Conservation (phyloP, 352 stramenopile species). For the Pythium folliculosum region DNA sequence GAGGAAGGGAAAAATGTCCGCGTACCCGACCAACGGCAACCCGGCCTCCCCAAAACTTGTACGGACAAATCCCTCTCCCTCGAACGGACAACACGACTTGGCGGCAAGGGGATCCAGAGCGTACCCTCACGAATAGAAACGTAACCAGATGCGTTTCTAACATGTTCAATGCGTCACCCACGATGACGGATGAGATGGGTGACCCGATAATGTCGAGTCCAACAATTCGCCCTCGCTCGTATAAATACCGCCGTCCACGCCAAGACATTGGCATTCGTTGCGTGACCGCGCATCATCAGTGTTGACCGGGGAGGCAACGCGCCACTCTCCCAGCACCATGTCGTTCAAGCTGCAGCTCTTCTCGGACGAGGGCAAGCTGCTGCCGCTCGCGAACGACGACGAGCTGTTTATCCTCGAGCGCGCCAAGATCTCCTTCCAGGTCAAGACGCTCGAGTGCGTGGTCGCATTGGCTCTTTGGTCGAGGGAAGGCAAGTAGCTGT, state of each 20-base stretch:
- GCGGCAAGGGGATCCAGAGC: not conserved
- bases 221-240: not conserved
- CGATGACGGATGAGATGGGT: not conserved
- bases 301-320: not conserved
- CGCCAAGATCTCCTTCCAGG: constrained; percentile 77
- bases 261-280: not conserved
- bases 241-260: not conserved
- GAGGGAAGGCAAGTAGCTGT: not conserved
- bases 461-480: not conserved
- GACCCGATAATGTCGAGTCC: not conserved
- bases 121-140: not conserved
- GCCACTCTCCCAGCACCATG: constrained; percentile 32
- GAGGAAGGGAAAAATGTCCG: constrained; percentile 16
- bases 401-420: constrained; percentile 86
- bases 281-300: not conserved
- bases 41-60: not conserved
- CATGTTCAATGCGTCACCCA: constrained; percentile 3
- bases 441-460: constrained; percentile 55
- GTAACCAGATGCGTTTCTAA: constrained; percentile 9
- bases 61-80: constrained; percentile 14
- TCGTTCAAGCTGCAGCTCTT: constrained; percentile 78
- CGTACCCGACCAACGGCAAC: constrained; percentile 16
- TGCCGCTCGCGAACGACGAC: constrained; percentile 77
- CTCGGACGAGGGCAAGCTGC: constrained; percentile 65
- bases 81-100: constrained; percentile 3